A percentile compares a stretch with the other conserved stretches of the same genome.
Conservation (phyloP, 805 yeast species). For the Candida chilensis region DNA sequence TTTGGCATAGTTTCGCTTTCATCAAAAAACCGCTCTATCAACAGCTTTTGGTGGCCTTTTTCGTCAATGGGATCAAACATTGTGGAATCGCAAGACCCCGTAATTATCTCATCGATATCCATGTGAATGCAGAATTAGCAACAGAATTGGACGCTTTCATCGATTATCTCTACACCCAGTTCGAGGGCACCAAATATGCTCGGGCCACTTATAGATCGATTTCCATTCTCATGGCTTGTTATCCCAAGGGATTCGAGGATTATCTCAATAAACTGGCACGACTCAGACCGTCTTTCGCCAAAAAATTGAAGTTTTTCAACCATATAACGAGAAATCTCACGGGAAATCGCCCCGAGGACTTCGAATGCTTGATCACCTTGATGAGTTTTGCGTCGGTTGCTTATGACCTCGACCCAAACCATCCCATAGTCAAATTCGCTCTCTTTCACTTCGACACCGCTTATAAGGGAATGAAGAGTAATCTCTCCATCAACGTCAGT, state of each 20-base stretch:
- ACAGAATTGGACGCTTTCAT: constrained; percentile 1
- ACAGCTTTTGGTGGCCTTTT: constrained; percentile 31
- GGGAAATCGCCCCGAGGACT: not conserved
- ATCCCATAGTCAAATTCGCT: constrained; percentile 17
- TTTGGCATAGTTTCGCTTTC: constrained; percentile 21
- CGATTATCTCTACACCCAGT: constrained; percentile 1
- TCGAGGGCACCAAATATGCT: constrained; percentile 1
- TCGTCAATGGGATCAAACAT: constrained; percentile 32
- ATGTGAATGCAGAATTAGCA: not conserved
- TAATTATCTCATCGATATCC: constrained; percentile 17
- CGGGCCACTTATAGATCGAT: not conserved
- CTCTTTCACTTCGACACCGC: not conserved
- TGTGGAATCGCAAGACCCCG: constrained; percentile 44
- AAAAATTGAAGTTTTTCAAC: not conserved
- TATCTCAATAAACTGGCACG: not conserved
- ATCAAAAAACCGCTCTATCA: constrained; percentile 36
- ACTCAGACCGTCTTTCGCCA: not conserved
- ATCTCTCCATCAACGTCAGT: not conserved
- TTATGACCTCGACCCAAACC: constrained; percentile 9
- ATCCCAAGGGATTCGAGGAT: not conserved
- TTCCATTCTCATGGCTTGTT: not conserved
- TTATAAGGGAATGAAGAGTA: not conserved
- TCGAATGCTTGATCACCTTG: not conserved
- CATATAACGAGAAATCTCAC: not conserved
- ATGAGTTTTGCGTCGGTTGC: constrained; percentile 17